Evolutionary conservation across 768 basidiomycete species (phyloP).

Genomic region (Coprinopsis sp.): DNA sequence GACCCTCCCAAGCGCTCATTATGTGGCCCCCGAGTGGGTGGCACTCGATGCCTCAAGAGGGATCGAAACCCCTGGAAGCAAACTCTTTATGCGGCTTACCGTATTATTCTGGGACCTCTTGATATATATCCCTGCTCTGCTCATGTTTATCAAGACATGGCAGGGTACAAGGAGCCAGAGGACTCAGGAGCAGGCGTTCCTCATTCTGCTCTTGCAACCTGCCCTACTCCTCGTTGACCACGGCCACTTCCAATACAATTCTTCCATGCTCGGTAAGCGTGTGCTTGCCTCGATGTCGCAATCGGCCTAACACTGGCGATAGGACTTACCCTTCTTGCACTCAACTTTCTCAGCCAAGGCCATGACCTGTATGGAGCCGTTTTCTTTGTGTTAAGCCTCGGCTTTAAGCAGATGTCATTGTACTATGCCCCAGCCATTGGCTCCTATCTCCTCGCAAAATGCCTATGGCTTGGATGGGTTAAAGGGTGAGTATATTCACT

Average conservation of each 20-base stretch:
- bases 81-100: slow-evolving; percentile 75
- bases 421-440: slow-evolving; percentile 95
- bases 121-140: slow-evolving; percentile 70
- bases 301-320: slow-evolving; percentile 2
- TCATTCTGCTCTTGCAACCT: slow-evolving; percentile 78
- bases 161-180: slow-evolving; percentile 65
- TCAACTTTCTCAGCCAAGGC: slow-evolving; percentile 65
- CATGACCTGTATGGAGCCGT: slow-evolving; percentile 73
- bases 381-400: slow-evolving; percentile 77
- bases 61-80: slow-evolving; percentile 59
- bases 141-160: slow-evolving; percentile 64
- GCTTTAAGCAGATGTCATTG: slow-evolving; percentile 95
- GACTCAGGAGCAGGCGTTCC: slow-evolving; percentile 69
- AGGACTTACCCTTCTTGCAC: slow-evolving; percentile 54
- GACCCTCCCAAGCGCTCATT: slow-evolving; percentile 25
- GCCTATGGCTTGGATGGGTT: slow-evolving; percentile 68
- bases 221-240: slow-evolving; percentile 81
- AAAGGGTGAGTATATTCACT: slow-evolving; percentile 51
- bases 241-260: slow-evolving; percentile 96
- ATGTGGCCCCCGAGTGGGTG: slow-evolving; percentile 61
- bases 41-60: slow-evolving; percentile 66
- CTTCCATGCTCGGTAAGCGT: slow-evolving; percentile 84
- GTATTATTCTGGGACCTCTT: slow-evolving; percentile 66
- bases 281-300: slow-evolving; percentile 2
- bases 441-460: slow-evolving; percentile 85